Evolutionary conservation across 495 filamentous ascomycete genomes (phyloP), one percentile per base, ranked within the genome.

Genomic region (Tuber brumale): DNA sequence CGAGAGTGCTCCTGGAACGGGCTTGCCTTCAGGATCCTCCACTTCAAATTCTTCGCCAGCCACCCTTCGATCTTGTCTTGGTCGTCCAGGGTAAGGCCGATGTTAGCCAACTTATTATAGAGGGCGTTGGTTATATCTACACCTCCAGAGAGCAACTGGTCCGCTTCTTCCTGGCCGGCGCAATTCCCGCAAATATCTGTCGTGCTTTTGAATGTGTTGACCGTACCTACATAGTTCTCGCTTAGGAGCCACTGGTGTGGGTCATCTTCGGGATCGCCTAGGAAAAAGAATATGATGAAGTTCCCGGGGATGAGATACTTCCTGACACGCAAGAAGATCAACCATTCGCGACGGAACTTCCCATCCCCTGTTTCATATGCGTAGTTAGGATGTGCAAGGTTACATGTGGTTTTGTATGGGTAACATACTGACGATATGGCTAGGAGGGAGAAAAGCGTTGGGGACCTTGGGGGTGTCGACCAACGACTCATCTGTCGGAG

Each of bases 281-380:
- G 8, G 51, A 76, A 76, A 42, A 76, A 76, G 39, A 76, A 44
- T 44, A 76, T 76, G 31, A 72, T 35, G 18, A 76, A 76, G 70
- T 76, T 72, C 12, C 70, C 70, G 1, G 21, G 21, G 19, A 76
- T 61, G 46, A 76, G 41, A 31, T 76, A 73, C 70, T 76, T 76
- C 18, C 39, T 72, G 27, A 73, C 75, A 19, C 46, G 75, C 44
- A 76, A 14, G 75, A 45, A 73, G 31, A 73, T 61, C 27, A 73
- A 72, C 75, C 75, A 76, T 44, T 76, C 75, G 1, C 39, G 70
- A 21, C 71, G 35, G 51, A 69, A 73, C n/a, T 27, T 41, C 19
- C 31, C 73, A 14, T 70, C 51, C 35, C 10, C 75, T 75, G 12
- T 70, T 45, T 31, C 10, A 37, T 8, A 71, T 12, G 23, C 23